Evolutionary conservation across 768 basidiomycete genomes (phyloP), one percentile per base, ranked within the genome.

Genomic region (Cystobasidium onofrii): DNA sequence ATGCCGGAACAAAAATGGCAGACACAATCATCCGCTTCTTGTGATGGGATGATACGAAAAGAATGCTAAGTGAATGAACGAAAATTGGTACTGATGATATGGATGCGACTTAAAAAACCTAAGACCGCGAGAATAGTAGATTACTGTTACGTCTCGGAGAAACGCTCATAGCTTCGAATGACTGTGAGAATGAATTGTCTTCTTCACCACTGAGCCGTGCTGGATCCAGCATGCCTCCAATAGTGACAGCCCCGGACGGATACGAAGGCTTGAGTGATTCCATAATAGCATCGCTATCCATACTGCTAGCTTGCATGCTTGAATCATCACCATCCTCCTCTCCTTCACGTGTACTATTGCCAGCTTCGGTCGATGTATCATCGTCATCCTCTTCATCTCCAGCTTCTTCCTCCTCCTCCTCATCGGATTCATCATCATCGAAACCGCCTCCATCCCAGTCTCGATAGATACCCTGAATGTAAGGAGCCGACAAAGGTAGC

Each of bases 361-460:
- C 69, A 27, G 55, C 44, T 36, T 71, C 69, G 9, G 72, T 73
- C 10, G 44, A 41, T 18, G 65, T 50, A 29, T 41, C 43, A 29
- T 43, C 25, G 31, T 41, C 34, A 20, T 60, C 33, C 3, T 23
- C 64, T 4, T 75, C 75, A 20, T 75, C 75, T n/a, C 75, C 78
- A 36, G 75, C 77, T 12, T 76, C 77, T 20, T 77, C 78, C 9
- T 74, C 74, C 25, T 64, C 74, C 13, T 72, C 73, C 20, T 73
- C 54, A 15, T 69, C 54, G 36, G 33, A 39, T 6, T 65, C 84
- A 0, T 83, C 85, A 0, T 86, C 86, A 0, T 89, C 88, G 0
- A 89, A 88, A 0, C 88, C 88, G 0, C 88, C 89, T 0, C 87
- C 88, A 7, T 88, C 88, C 95, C 95, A 99, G 74, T 94, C 91